Percentiles rank a stretch among this genome's conserved stretches.
phyloP scores from a whole-genome alignment of 148 eudicot species.

The Camellia lanceoleosa region DNA sequence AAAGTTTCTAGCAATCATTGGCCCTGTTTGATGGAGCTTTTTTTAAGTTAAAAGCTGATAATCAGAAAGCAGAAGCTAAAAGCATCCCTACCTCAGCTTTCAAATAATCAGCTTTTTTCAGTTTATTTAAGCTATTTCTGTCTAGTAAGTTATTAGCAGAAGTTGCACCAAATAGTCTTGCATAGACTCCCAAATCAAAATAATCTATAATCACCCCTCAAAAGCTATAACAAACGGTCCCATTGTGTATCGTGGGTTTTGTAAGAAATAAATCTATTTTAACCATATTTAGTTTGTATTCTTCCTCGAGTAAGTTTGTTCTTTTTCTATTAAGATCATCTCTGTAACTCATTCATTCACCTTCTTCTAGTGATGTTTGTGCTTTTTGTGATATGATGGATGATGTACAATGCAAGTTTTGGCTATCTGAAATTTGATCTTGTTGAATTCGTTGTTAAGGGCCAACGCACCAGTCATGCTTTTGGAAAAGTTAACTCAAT shows the following conservation, averaged over 20 bases:
- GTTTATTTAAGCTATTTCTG: too few relatives aligned
- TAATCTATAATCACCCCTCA: too few relatives aligned
- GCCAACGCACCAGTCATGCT: background rate
- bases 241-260: background rate
- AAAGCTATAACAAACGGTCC: too few relatives aligned
- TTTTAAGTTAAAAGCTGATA: too few relatives aligned
- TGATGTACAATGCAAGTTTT: background rate
- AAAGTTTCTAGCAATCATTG: background rate
- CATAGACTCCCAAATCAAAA: too few relatives aligned
- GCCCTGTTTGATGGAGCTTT: too few relatives aligned
- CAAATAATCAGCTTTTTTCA: too few relatives aligned
- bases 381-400: background rate
- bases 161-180: too few relatives aligned
- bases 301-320: background rate
- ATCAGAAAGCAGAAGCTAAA: too few relatives aligned
- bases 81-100: too few relatives aligned
- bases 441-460: background rate
- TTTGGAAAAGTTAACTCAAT: background rate
- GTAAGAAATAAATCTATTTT: background rate
- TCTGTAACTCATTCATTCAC: background rate
- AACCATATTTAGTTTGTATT: background rate
- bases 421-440: background rate
- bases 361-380: background rate
- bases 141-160: too few relatives aligned
- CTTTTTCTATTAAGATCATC: background rate